Conservation (phyloP, 306 rosid genomes). For the Cicer chorassanicum region DNA sequence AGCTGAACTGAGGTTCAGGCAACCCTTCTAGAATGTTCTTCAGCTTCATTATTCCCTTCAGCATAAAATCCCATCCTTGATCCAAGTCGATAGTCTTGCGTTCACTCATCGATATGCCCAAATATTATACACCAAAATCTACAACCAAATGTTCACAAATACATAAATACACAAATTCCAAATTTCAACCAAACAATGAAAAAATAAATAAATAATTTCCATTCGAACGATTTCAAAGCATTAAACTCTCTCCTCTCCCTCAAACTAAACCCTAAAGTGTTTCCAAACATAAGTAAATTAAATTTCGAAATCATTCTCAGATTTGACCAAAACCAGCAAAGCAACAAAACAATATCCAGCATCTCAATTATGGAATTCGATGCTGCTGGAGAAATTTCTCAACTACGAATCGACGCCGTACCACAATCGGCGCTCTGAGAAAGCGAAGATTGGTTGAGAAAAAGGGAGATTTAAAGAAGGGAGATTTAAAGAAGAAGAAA, state of each 20-base stretch:
- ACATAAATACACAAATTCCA: background rate
- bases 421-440: background rate
- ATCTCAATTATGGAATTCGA: background rate
- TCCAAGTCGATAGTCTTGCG: conserved; percentile 63
- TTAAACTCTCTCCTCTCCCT: conserved; percentile 19
- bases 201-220: background rate
- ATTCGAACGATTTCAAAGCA: background rate
- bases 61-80: conserved; percentile 72
- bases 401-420: background rate
- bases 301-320: conserved; percentile 27
- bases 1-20: conserved; percentile 60
- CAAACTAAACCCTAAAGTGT: conserved; percentile 35
- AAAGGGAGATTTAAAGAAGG: conserved; percentile 6
- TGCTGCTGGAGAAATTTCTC: background rate
- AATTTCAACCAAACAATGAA: conserved; percentile 10
- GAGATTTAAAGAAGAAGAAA: background rate
- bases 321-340: conserved; percentile 11
- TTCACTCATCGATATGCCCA: conserved; percentile 51
- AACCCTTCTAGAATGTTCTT: conserved; percentile 70
- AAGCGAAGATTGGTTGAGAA: background rate
- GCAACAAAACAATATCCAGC: background rate
- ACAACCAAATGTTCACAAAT: conserved; percentile 29
- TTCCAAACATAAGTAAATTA: conserved; percentile 5
- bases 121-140: conserved; percentile 40
- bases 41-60: conserved; percentile 62